Conservation (phyloP, 306 rosid genomes). For the Quercus alba region DNA sequence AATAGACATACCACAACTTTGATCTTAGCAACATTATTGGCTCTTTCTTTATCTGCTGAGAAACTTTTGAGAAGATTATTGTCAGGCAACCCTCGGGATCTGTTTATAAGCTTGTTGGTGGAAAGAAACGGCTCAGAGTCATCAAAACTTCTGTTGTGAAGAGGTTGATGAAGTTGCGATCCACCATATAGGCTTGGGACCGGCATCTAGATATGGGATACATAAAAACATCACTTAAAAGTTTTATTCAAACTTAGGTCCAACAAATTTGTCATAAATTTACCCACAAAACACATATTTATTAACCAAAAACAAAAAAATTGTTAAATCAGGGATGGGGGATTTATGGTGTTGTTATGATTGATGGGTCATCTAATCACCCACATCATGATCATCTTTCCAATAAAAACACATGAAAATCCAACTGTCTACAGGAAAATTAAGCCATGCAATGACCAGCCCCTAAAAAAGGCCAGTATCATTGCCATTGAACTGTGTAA, state of each 20-base stretch:
- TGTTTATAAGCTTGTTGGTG: slow-evolving; percentile 35
- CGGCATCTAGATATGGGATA: slow-evolving; percentile 31
- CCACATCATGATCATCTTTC: background rate
- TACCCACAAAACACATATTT: background rate
- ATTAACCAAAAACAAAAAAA: background rate
- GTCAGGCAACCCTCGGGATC: slow-evolving; percentile 51
- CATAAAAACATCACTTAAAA: slow-evolving; percentile 16
- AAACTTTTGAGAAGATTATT: slow-evolving; percentile 51
- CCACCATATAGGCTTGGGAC: slow-evolving; percentile 25
- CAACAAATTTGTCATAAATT: background rate
- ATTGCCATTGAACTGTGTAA: background rate
- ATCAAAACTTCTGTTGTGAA: slow-evolving; percentile 45
- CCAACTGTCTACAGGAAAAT: background rate
- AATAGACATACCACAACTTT: slow-evolving; percentile 73
- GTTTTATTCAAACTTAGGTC: background rate
- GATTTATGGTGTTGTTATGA: background rate
- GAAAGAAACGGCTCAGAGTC: slow-evolving; percentile 43
- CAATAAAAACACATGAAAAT: background rate
- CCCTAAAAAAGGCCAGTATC: background rate
- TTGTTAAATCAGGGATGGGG: background rate
- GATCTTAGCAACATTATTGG: slow-evolving; percentile 75
- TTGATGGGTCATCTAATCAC: background rate
- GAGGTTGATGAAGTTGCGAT: slow-evolving; percentile 17
- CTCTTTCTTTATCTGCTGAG: slow-evolving; percentile 66
- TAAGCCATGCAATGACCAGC: background rate